Evolutionary conservation across 2,329 filamentous ascomycete genomes (phyloP), one percentile per base, ranked within the genome.

Genomic region (Epichloe uncinata): DNA sequence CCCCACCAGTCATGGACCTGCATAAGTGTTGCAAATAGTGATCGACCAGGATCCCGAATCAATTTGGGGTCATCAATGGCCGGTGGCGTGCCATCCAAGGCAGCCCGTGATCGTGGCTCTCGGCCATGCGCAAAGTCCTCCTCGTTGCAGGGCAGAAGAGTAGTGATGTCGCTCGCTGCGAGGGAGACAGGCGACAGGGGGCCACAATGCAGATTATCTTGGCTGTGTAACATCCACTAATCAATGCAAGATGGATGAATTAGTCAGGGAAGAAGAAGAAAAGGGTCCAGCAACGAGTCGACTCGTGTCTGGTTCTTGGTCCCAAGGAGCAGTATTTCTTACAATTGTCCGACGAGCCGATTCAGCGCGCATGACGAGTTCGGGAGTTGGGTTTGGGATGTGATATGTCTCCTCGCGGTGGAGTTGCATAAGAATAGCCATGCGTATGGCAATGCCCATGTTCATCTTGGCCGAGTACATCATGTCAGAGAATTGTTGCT

Each of bases 171-270:
- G 35, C 68, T 67, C 3, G 73, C 71, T 5, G 69, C 68, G 3
- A 79, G 64, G 0, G 74, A 73, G 2, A 76, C 67, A 3, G 75
- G 74, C 11, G 73, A 74, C 33, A 66, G 63, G 3, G 73, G 73
- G 0, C 74, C 73, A 0, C 74, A 77, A 53, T 78, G 73, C 22
- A 79, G 65, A 54, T 76, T 77, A 53, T 79, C 76, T 56, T 79
- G 76, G 54, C 71, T 78, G 57, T 79, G 73, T 35, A 79, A 58
- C 74, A 79, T 78, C 76, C 76, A 79, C 73, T 77, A 47, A 30
- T 30, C 7, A 30, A 20, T 16, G 26, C 30, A 36, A 42, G 3
- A 22, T 5, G 36, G 15, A 42, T 41, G 20, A 26, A 37, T 43
- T 6, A 20, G 20, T 12, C 41, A 5, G 20, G 22, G 36, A 38